phyloP scores from a whole-genome alignment of 2,329 filamentous ascomycete species.

The Metarhizium rileyi region DNA sequence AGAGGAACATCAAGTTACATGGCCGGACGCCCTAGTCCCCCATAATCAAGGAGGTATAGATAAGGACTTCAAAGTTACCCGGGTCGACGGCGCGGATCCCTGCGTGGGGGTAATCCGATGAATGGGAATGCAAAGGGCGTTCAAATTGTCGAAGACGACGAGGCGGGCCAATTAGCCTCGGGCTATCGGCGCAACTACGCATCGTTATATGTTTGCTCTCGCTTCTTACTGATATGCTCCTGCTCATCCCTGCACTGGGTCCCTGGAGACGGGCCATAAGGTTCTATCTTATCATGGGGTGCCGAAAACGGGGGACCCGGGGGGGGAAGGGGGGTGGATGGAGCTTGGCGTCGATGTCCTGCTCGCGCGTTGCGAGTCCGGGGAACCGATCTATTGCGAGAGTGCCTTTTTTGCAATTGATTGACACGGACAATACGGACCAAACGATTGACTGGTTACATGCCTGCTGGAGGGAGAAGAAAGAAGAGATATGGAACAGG shows the following conservation, averaged over 20 bases:
- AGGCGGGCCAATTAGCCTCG: not conserved
- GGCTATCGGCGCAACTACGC: not conserved
- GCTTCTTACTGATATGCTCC: too few species aligned
- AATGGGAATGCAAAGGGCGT: not conserved
- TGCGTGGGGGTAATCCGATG: not conserved
- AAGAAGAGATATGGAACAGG: too few species aligned
- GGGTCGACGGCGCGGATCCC: slow-evolving; percentile 5
- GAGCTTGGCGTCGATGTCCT: too few species aligned
- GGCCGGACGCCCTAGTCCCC: not conserved
- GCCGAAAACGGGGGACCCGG: not conserved
- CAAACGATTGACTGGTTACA: too few species aligned
- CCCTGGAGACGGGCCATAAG: not conserved
- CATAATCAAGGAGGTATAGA: not conserved
- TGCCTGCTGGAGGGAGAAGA: too few species aligned
- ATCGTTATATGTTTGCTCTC: too few species aligned
- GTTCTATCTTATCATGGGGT: not conserved
- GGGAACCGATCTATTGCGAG: not conserved
- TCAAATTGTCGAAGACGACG: too few species aligned
- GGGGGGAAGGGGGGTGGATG: not conserved
- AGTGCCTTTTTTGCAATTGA: not conserved
- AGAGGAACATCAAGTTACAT: too few species aligned
- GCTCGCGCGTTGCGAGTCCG: not conserved
- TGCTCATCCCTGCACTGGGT: not conserved
- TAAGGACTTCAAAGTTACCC: not conserved
- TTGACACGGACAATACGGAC: not conserved